A percentile compares a stretch with the other conserved stretches of the same genome.
These are phyloP conservation scores for Epichloe brachyelytri DNA, from an alignment of 2,329 filamentous ascomycete species.

Conservation along the genomic window DNA sequence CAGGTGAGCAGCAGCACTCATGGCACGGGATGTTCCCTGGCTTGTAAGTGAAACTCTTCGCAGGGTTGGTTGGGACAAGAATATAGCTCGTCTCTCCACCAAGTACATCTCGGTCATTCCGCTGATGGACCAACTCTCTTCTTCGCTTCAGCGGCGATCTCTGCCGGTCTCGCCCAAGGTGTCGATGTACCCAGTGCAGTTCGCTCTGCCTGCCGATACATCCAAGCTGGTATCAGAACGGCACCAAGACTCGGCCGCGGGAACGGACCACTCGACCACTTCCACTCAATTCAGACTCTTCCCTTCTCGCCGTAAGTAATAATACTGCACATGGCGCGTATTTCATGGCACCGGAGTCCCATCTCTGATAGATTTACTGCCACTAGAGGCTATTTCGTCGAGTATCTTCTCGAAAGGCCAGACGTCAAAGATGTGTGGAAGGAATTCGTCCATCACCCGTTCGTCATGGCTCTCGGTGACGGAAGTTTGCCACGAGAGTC, in stretches of 20 bases:
- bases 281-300: constrained; percentile 55
- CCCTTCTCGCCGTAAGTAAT: constrained; percentile 51
- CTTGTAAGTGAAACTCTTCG: constrained; percentile 43
- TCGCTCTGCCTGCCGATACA: constrained; percentile 54
- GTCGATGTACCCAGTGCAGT: constrained; percentile 45
- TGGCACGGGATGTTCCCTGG: constrained; percentile 87
- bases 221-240: constrained; percentile 57
- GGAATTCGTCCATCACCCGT: constrained; percentile 66
- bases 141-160: constrained; percentile 47
- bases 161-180: constrained; percentile 55
- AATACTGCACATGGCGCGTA: neutral
- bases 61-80: neutral
- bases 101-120: too few species aligned
- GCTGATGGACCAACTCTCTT: neutral
- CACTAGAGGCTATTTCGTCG: constrained; percentile 59
- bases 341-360: neutral
- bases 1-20: constrained; percentile 71
- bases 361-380: neutral
- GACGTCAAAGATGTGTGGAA: constrained; percentile 68
- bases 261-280: constrained; percentile 65
- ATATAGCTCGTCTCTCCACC: neutral
- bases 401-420: constrained; percentile 64
- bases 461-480: constrained; percentile 63
- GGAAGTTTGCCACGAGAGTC: constrained; percentile 61
- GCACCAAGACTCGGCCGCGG: constrained; percentile 52